Evolutionary conservation across 2,329 filamentous ascomycete species (phyloP).

Genomic region (Stromatinia cepivora): DNA sequence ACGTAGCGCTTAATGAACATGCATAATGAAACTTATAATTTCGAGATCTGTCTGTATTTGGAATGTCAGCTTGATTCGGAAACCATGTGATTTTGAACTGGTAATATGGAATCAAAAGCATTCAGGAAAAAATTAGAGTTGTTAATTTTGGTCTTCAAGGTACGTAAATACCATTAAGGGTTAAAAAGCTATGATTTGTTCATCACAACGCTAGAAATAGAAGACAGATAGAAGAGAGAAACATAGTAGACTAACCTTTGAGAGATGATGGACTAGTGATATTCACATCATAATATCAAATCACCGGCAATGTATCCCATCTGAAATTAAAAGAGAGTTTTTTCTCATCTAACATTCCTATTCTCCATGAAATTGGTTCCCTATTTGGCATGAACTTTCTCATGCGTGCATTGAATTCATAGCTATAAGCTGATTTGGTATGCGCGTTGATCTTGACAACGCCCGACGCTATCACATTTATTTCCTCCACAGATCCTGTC

Average conservation of each 20-base stretch:
- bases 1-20: not conserved
- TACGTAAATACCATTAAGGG: conserved; percentile 21
- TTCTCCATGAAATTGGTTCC: conserved; percentile 17
- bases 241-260: conserved; percentile 9
- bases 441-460: conserved; percentile 19
- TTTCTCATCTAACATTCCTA: conserved; percentile 16
- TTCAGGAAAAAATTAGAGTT: conserved; percentile 25
- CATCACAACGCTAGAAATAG: conserved; percentile 7
- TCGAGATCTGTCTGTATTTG: not conserved
- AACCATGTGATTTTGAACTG: not conserved
- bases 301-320: conserved; percentile 11
- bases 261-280: not conserved
- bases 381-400: conserved; percentile 16
- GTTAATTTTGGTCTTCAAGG: conserved; percentile 25
- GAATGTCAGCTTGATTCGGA: conserved; percentile 2
- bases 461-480: conserved; percentile 15
- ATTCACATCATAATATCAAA: conserved; percentile 19
- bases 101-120: not conserved
- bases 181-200: conserved; percentile 25
- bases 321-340: conserved; percentile 15
- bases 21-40: not conserved
- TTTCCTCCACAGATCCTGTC: conserved; percentile 22
- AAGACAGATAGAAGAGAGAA: not conserved
- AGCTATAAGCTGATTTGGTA: conserved; percentile 14
- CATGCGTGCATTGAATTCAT: conserved; percentile 17